phyloP scores from a whole-genome alignment of 2,329 filamentous ascomycete species.

The Fusarium torreyae region DNA sequence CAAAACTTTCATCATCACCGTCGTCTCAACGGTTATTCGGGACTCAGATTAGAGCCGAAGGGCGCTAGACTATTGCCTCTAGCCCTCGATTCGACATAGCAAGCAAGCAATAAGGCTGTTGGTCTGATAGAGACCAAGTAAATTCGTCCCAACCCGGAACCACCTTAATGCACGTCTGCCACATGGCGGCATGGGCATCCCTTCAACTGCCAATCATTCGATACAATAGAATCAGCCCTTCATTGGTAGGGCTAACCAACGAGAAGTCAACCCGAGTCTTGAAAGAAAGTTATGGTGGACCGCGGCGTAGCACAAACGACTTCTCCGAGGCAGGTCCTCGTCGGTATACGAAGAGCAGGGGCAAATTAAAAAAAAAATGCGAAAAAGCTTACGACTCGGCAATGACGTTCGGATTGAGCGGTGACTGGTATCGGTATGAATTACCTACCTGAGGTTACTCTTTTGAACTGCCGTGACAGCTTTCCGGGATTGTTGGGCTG shows the following conservation, averaged over 20 bases:
- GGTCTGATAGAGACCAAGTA: constrained; percentile 19
- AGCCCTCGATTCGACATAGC: background rate
- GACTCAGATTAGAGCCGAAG: constrained; percentile 26
- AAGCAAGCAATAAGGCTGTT: background rate
- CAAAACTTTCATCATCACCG: background rate
- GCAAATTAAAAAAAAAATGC: background rate
- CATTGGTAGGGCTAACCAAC: constrained; percentile 19
- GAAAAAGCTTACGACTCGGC: background rate
- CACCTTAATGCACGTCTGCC: constrained; percentile 36
- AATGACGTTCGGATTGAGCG: constrained; percentile 7
- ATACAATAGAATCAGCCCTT: background rate
- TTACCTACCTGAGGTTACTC: constrained; percentile 21
- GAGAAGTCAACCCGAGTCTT: constrained; percentile 20
- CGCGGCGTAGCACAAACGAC: constrained; percentile 4
- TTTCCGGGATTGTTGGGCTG: constrained; percentile 22
- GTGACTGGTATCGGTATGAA: constrained; percentile 9
- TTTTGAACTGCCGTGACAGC: constrained; percentile 22
- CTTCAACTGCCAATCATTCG: constrained; percentile 13
- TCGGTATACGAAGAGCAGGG: background rate
- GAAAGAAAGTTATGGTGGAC: constrained; percentile 32
- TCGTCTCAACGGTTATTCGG: background rate
- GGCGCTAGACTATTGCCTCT: background rate
- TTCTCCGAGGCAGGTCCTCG: background rate
- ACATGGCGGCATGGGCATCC: constrained; percentile 40
- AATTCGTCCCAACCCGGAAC: constrained; percentile 30